Evolutionary conservation across 495 filamentous ascomycete genomes (phyloP).

Genomic region (Cercophora scortea): DNA sequence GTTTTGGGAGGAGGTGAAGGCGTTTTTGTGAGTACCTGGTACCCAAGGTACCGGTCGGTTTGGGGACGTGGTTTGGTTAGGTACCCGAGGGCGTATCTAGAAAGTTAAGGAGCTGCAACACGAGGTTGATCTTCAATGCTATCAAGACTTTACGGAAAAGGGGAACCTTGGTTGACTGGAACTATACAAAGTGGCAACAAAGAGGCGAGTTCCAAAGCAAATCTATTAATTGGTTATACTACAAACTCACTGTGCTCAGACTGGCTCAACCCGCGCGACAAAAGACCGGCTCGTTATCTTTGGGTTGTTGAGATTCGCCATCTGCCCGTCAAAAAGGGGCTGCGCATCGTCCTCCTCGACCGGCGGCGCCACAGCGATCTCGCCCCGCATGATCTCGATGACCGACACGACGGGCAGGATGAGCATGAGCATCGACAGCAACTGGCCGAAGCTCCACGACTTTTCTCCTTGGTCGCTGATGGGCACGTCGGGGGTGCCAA

Average conservation of each 20-base stretch:
- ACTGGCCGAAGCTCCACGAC: constrained; percentile 51
- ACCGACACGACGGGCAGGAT: constrained; percentile 45
- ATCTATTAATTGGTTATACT: too few relatives aligned
- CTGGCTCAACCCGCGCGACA: too few relatives aligned
- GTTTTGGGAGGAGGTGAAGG: constrained; percentile 54
- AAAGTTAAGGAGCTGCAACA: too few relatives aligned
- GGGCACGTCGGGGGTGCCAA: constrained; percentile 32
- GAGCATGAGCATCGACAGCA: constrained; percentile 45
- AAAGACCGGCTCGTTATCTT: background rate
- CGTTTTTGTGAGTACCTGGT: constrained; percentile 41
- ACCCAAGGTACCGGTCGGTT: too few relatives aligned
- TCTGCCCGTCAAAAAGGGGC: constrained; percentile 14
- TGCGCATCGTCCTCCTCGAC: constrained; percentile 20
- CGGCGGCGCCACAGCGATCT: constrained; percentile 36
- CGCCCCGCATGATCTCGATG: constrained; percentile 48
- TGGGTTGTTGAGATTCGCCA: constrained; percentile 1
- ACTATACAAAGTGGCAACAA: too few relatives aligned
- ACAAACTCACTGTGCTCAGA: too few relatives aligned
- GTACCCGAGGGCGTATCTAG: too few relatives aligned
- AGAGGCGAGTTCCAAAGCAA: too few relatives aligned
- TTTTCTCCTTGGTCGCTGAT: constrained; percentile 43
- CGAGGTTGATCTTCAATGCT: too few relatives aligned
- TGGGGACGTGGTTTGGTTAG: too few relatives aligned
- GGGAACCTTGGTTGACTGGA: too few relatives aligned
- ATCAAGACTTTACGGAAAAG: too few relatives aligned